A percentile compares a stretch with the other conserved stretches of the same genome.
Evolutionary conservation across 2,329 filamentous ascomycete species (phyloP).

Genomic region (Botrytis fragariae): DNA sequence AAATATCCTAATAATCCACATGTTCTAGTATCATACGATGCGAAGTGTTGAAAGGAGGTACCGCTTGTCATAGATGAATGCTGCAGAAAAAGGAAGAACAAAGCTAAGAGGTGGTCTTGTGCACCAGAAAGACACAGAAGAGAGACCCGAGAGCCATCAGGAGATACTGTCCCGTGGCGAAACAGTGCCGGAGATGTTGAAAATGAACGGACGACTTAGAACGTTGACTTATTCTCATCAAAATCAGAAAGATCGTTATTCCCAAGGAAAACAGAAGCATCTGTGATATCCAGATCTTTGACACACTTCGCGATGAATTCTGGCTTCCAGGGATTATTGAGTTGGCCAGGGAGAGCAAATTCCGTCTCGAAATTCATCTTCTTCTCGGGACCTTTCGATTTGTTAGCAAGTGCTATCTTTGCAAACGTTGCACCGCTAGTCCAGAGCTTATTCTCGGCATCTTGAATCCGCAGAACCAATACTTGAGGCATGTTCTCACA

Average conservation of each 20-base stretch:
- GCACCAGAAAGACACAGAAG: not conserved
- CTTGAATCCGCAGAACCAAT: not conserved
- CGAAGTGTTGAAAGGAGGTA: not conserved
- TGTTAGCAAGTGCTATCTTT: not conserved
- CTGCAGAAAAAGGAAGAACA: not conserved
- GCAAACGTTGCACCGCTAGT: not conserved
- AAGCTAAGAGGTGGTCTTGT: not conserved
- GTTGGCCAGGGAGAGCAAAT: not conserved
- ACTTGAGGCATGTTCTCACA: not conserved
- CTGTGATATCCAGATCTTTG: not conserved
- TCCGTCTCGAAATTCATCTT: not conserved
- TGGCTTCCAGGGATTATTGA: not conserved
- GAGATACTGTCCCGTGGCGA: rapidly evolving
- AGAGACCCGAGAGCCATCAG: rapidly evolving
- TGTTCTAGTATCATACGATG: not conserved
- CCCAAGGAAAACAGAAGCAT: not conserved
- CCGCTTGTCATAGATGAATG: not conserved
- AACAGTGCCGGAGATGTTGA: not conserved
- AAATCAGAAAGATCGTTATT: not conserved
- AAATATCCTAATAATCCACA: not conserved
- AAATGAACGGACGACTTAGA: not conserved
- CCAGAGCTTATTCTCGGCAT: not conserved
- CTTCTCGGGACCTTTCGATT: not conserved
- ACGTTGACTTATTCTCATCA: not conserved
- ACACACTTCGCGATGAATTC: not conserved